Evolutionary conservation across 2,329 filamentous ascomycete genomes (phyloP), one percentile per base, ranked within the genome.

Genomic region (Metarhizium rileyi): DNA sequence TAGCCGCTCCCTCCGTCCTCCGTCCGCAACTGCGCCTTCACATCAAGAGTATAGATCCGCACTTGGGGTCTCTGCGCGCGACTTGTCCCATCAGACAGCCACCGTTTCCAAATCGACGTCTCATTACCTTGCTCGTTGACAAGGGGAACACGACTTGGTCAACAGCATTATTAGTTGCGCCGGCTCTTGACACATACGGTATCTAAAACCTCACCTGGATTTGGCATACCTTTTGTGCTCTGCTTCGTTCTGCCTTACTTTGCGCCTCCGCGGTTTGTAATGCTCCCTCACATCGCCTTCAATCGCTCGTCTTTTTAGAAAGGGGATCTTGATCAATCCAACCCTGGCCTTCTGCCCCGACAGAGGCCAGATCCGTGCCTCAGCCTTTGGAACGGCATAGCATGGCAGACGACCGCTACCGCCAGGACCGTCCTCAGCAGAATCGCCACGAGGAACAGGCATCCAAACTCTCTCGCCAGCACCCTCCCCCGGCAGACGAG

Each of bases 351-450:
- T 50, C 54, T 49, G 48, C 55, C 58, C 43, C 25, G 49, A 56
- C 56, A 58, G 58, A 53, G 61, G 59, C 56, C 56, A 50, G 50
- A 55, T 51, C 51, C 53, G 53, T 54, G 52, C 56, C 56, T 51
- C 25, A 20, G 45, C 46, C 47, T 48, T 33, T 41, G 47, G 46
- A 42, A 44, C 47, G 55, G 57, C 63, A 59, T 60, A 67, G 64
- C 59, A 68, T 68, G 66, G 66, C 66, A 58, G 66, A 68, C 62
- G 66, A 68, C 56, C 63, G 60, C 51, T 63, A 65, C 57, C 64
- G 63, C 56, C 63, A 64, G 55, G 63, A 68, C 50, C 64, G 67
- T 62, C 59, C 62, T 54, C 64, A 63, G 58, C 63, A 63, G 41
- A 59, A 53, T 50, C 62, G 59, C 50, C 56, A 61, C 56, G 67